phyloP scores from a whole-genome alignment of 768 basidiomycete species.

The Pleurotus giganteus region DNA sequence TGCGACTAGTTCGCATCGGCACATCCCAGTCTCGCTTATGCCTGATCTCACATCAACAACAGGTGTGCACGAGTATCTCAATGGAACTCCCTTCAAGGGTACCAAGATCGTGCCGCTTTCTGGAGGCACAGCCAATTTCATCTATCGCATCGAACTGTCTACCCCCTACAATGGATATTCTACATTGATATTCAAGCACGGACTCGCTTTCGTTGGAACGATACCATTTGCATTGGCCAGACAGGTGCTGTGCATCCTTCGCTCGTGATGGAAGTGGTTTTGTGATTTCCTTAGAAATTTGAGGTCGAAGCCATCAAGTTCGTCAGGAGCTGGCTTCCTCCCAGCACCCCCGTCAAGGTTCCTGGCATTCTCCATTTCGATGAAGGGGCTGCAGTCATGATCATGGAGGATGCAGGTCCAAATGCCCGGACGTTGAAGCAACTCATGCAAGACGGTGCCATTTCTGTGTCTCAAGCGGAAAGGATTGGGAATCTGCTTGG shows the following conservation, averaged over 20 bases:
- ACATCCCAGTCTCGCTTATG: not conserved
- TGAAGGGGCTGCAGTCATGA: constrained; percentile 34
- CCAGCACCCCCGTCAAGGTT: constrained; percentile 26
- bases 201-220: constrained; percentile 35
- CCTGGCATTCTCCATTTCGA: constrained; percentile 42
- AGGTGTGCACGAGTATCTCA: constrained; percentile 42
- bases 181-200: constrained; percentile 61
- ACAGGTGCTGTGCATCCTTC: constrained; percentile 41
- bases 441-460: constrained; percentile 32
- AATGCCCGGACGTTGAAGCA: constrained; percentile 35
- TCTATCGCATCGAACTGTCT: constrained; percentile 50
- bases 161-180: constrained; percentile 35
- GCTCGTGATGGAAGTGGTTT: not conserved
- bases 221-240: constrained; percentile 42
- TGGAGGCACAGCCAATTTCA: constrained; percentile 56
- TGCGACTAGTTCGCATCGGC: not conserved
- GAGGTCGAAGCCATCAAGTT: constrained; percentile 29
- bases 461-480: constrained; percentile 27
- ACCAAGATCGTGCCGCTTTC: constrained; percentile 34
- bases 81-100: constrained; percentile 45
- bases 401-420: constrained; percentile 50
- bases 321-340: constrained; percentile 4
- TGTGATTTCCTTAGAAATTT: constrained; percentile 25
- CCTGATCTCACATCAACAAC: constrained; percentile 30
- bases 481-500: constrained; percentile 55